phyloP scores from a whole-genome alignment of 306 rosid genomes.

The Vigna hirtella region DNA sequence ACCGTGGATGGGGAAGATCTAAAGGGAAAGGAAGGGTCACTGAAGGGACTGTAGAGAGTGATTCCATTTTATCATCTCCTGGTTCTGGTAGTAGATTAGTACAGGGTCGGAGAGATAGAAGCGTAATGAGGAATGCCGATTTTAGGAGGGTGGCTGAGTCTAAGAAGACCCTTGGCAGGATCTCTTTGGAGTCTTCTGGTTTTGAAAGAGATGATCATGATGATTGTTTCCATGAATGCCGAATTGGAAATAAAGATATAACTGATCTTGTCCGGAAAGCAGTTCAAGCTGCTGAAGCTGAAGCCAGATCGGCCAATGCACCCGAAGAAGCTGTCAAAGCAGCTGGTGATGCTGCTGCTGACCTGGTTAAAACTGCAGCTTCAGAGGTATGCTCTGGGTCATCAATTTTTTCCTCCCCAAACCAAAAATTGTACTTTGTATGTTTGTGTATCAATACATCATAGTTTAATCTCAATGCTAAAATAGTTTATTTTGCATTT shows the following conservation, averaged over 20 bases:
- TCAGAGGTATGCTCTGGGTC: slow-evolving; percentile 62
- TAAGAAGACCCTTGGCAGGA: slow-evolving; percentile 56
- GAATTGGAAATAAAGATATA: slow-evolving; percentile 79
- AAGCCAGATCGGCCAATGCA: slow-evolving; percentile 92
- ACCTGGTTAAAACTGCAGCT: slow-evolving; percentile 94
- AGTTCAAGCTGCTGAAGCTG: slow-evolving; percentile 89
- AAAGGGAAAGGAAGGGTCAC: slow-evolving; percentile 80
- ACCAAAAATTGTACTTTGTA: neutral
- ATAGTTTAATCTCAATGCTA: neutral
- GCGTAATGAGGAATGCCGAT: slow-evolving; percentile 57
- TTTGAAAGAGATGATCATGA: slow-evolving; percentile 83
- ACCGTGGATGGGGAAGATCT: slow-evolving; percentile 75
- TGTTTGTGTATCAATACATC: neutral
- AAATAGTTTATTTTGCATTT: slow-evolving; percentile 35
- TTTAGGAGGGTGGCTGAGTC: slow-evolving; percentile 65
- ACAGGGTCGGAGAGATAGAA: slow-evolving; percentile 80
- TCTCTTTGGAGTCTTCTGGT: slow-evolving; percentile 50
- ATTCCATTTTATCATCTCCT: slow-evolving; percentile 69
- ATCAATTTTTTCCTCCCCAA: neutral
- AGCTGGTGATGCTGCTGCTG: slow-evolving; percentile 98
- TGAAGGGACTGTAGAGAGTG: slow-evolving; percentile 79
- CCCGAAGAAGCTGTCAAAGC: slow-evolving; percentile 94
- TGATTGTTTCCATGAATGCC: slow-evolving; percentile 83
- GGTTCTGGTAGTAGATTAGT: slow-evolving; percentile 75
- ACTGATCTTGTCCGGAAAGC: slow-evolving; percentile 82